phyloP scores from a whole-genome alignment of 2,329 filamentous ascomycete species.

The Metarhizium guizhouense region DNA sequence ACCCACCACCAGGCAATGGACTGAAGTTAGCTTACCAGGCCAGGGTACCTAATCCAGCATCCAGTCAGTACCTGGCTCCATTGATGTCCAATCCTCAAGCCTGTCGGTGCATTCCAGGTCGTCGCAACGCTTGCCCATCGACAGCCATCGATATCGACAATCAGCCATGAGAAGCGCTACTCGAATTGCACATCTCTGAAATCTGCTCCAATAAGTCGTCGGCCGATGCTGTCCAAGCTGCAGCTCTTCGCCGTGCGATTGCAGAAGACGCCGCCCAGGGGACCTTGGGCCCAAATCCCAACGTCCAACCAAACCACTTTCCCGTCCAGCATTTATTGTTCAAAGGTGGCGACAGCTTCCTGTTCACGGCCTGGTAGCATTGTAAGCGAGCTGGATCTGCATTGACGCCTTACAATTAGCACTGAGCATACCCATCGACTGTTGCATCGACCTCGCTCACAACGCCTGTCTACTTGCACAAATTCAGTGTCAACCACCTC shows the following conservation, averaged over 20 bases:
- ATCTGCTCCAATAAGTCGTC: not conserved
- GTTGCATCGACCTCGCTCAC: not conserved
- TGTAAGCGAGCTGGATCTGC: not conserved
- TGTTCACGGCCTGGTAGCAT: not conserved
- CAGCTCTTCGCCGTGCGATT: not conserved
- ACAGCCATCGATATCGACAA: slow-evolving; percentile 7
- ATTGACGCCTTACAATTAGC: not conserved
- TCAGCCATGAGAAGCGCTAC: not conserved
- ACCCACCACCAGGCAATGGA: no score
- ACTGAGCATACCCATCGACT: not conserved
- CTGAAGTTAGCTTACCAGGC: no score
- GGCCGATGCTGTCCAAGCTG: not conserved
- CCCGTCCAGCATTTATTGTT: not conserved
- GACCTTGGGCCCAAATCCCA: not conserved
- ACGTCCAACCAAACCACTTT: not conserved
- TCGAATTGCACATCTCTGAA: not conserved
- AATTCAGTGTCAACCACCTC: not conserved
- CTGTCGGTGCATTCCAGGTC: not conserved
- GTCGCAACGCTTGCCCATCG: not conserved
- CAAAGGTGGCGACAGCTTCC: not conserved
- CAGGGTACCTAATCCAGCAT: not conserved
- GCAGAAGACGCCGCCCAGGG: not conserved
- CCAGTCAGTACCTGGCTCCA: not conserved
- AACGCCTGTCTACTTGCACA: not conserved
- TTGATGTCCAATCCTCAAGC: not conserved